Evolutionary conservation across 2,329 filamentous ascomycete species (phyloP), one percentile per base, ranked within the genome.

Genomic region (Chrysosphaeria jannelii): DNA sequence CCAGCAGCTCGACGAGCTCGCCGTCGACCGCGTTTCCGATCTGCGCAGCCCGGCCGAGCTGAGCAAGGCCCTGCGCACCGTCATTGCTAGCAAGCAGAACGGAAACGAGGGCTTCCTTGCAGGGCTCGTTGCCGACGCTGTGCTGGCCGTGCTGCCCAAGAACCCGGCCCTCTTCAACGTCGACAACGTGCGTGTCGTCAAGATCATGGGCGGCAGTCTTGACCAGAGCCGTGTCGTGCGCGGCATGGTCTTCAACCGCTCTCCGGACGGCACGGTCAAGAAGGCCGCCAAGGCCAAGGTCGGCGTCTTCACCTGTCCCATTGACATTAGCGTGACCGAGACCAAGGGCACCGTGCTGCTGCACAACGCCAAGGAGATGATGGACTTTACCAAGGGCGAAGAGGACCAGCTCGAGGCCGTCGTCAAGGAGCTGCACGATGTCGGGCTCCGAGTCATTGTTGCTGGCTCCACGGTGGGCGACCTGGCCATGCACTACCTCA

Each of bases 321-420:
- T 97, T 45, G 85, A 97, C 44, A 78, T 60, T 43, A 78, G 69
- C 39, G 79, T 91, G 51, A 97, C 88, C 19, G 85, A 97, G 53
- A 97, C 85, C 38, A 97, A 97, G 58, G 88, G 88, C 23, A 97
- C 85, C 8, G 85, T 97, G 21, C 58, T 97, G 24, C 49, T 97
- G 37, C 76, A 97, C 50, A 97, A 90, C 42, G 81, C 81, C 28
- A 72, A 93, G 53, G 85, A 97, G 50, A 93, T 97, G 75, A 59
- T 93, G 42, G 71, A 93, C 42, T 97, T 93, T 49, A 90, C 76
- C 37, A 90, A 79, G 53, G 88, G 85, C 30, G 85, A 97, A 51
- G 85, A 97, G 51, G 50, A 54, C 26, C 81, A 91, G 43, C 64
- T 97, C 23, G 85, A 97, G 51, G 57, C 66, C 21, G 57, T 69